phyloP scores from a whole-genome alignment of 306 rosid genomes.

The Dalbergia cultrata region DNA sequence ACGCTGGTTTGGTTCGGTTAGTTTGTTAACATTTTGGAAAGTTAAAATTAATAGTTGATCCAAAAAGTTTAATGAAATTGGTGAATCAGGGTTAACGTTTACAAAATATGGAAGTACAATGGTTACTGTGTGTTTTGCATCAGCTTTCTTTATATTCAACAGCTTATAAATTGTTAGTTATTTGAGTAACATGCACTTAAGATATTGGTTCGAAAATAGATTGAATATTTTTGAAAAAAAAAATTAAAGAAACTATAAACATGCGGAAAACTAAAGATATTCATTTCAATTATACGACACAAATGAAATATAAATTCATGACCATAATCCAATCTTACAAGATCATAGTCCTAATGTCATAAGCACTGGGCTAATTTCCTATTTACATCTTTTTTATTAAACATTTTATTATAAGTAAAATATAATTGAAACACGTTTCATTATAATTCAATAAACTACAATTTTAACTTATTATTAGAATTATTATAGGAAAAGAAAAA shows the following conservation, averaged over 20 bases:
- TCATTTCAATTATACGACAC: background rate
- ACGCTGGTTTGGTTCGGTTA: background rate
- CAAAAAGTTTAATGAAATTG: no score
- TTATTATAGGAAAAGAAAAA: no score
- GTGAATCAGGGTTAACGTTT: no score
- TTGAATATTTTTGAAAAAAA: background rate
- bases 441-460: background rate
- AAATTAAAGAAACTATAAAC: background rate
- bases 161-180: no score
- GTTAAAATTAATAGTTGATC: background rate
- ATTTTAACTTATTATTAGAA: background rate
- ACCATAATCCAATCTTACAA: background rate
- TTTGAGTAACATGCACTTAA: no score
- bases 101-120: no score
- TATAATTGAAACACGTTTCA: background rate
- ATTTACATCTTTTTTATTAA: background rate
- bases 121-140: no score
- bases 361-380: background rate
- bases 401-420: no score
- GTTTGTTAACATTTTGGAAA: background rate
- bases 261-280: no score
- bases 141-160: no score
- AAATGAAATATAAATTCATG: conserved; percentile 6
- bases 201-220: no score
- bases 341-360: background rate